phyloP scores from a whole-genome alignment of 768 basidiomycete genomes.

The Tricholoma saponaceum region DNA sequence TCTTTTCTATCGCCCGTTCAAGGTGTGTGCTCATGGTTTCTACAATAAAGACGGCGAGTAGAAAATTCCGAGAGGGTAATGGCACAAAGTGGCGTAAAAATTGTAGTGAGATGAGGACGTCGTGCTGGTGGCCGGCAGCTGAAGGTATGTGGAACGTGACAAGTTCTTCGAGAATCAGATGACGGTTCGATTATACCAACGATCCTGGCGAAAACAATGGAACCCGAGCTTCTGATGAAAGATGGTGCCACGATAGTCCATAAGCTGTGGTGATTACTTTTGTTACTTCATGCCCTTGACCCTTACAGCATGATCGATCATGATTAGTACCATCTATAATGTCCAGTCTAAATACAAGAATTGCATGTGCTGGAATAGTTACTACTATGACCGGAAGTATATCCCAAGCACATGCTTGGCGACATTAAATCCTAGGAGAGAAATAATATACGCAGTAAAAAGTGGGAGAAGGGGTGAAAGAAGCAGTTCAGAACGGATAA shows the following conservation, averaged over 20 bases:
- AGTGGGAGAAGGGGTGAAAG: slow-evolving; percentile 88
- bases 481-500: slow-evolving; percentile 84
- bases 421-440: slow-evolving; percentile 88
- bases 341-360: not conserved
- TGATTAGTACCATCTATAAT: slow-evolving; percentile 3
- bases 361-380: not conserved
- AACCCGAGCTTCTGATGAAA: not conserved
- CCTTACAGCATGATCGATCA: not conserved
- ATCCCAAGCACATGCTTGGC: slow-evolving; percentile 73
- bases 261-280: not conserved
- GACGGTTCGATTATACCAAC: not conserved
- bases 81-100: not conserved
- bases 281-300: too few species aligned
- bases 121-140: slow-evolving; percentile 7
- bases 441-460: slow-evolving; percentile 81
- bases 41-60: slow-evolving; percentile 9
- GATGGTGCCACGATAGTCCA: too few species aligned
- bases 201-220: not conserved
- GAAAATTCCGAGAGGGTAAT: slow-evolving; percentile 9
- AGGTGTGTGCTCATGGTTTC: slow-evolving; percentile 48
- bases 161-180: slow-evolving; percentile 6
- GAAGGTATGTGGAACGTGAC: slow-evolving; percentile 22
- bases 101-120: slow-evolving; percentile 7
- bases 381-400: slow-evolving; percentile 62
- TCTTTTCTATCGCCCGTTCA: slow-evolving; percentile 65